Conservation (phyloP, 2,329 filamentous ascomycete genomes). For the Calcarisporium arbuscula region DNA sequence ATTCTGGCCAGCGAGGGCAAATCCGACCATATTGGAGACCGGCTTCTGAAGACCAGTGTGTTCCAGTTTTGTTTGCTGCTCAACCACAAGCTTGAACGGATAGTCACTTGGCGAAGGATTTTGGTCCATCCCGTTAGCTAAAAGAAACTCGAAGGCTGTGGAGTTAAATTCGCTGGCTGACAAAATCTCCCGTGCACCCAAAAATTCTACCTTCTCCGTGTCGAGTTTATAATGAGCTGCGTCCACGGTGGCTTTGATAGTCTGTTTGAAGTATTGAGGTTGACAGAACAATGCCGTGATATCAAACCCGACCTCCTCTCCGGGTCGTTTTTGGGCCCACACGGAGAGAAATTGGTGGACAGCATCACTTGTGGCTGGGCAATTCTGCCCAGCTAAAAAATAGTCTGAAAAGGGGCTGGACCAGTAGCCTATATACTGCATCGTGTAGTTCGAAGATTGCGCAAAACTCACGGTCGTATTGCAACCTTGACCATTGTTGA, state of each 20-base stretch:
- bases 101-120: conserved; percentile 13
- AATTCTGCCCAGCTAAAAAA: conserved; percentile 24
- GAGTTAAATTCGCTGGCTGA: conserved; percentile 24
- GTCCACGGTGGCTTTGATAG: conserved; percentile 29
- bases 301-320: conserved; percentile 7
- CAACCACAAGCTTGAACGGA: conserved; percentile 15
- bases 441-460: no score
- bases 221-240: conserved; percentile 8
- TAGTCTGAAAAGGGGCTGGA: conserved; percentile 23
- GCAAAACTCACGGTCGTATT: conserved; percentile 20
- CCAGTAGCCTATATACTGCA: conserved; percentile 38
- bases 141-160: conserved; percentile 26
- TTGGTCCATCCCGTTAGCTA: conserved; percentile 20
- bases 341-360: conserved; percentile 31
- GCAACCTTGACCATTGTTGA: conserved; percentile 32
- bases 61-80: conserved; percentile 17
- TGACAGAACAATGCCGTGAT: conserved; percentile 36
- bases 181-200: conserved; percentile 10
- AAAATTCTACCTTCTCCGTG: conserved; percentile 1
- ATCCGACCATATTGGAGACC: conserved; percentile 26
- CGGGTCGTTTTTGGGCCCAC: conserved; percentile 9
- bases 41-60: conserved; percentile 12
- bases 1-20: conserved; percentile 19
- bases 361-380: conserved; percentile 20
- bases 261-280: conserved; percentile 38